A percentile compares a stretch with the other conserved stretches of the same genome.
phyloP scores from a whole-genome alignment of 768 basidiomycete genomes.

The Xerocomus spinulosus region DNA sequence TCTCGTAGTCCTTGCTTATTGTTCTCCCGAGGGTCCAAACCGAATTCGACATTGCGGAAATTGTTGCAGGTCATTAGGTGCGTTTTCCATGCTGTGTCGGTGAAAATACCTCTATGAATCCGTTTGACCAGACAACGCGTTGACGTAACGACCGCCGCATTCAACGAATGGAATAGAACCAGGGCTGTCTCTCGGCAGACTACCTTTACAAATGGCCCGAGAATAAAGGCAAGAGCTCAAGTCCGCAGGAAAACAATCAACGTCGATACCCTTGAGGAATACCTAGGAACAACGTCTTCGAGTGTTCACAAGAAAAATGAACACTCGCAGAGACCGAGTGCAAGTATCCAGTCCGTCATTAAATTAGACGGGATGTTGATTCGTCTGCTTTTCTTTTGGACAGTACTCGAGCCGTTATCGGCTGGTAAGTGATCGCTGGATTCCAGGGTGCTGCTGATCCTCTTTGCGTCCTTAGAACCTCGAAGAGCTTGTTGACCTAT shows the following conservation, averaged over 20 bases:
- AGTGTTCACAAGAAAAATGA: background rate
- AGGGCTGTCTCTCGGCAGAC: constrained; percentile 8
- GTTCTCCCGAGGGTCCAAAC: constrained; percentile 14
- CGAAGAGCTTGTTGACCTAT: constrained; percentile 21
- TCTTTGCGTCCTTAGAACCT: constrained; percentile 15
- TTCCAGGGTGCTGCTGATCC: background rate
- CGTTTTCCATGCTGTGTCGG: background rate
- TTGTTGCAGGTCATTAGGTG: constrained; percentile 24
- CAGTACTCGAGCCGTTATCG: constrained; percentile 25
- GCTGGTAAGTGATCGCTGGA: constrained; percentile 13
- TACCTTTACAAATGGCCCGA: constrained; percentile 7
- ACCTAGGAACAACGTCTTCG: background rate
- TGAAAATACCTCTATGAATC: background rate
- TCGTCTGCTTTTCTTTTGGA: background rate
- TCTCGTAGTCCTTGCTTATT: background rate
- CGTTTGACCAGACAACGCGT: constrained; percentile 14
- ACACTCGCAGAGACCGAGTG: constrained; percentile 20
- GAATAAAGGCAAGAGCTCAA: constrained; percentile 1
- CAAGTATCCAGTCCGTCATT: background rate
- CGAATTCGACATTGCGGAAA: constrained; percentile 20
- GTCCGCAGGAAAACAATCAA: constrained; percentile 13
- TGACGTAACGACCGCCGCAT: constrained; percentile 12
- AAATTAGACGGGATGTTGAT: background rate
- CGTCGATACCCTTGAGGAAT: constrained; percentile 5
- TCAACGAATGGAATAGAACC: constrained; percentile 7